These are phyloP conservation scores for Primulina huaijiensis DNA, from an alignment of 257 asterid genomes.

Conservation along the genomic window DNA sequence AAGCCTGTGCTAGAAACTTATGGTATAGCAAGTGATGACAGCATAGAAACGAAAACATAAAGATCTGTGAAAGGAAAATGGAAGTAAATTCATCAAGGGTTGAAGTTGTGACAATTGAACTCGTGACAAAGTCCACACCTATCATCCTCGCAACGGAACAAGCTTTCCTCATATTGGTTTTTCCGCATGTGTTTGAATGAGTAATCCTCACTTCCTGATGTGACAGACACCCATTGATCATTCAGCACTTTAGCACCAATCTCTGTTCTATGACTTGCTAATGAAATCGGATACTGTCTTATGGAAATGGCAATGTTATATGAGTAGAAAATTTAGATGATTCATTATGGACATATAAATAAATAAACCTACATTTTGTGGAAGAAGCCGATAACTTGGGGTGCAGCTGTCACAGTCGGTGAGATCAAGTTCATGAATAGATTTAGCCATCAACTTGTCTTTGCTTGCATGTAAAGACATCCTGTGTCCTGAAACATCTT, in stretches of 20 bases:
- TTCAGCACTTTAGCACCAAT: conserved; percentile 74
- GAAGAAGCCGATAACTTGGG: conserved; percentile 92
- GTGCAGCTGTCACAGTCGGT: conserved; percentile 81
- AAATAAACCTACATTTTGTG: conserved; percentile 65
- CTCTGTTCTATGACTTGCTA: conserved; percentile 68
- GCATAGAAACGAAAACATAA: conserved; percentile 1
- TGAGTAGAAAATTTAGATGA: conserved; percentile 28
- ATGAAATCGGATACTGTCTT: conserved; percentile 72
- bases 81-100: conserved; percentile 13
- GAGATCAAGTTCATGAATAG: conserved; percentile 96
- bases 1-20: conserved; percentile 6
- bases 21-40: conserved; percentile 18
- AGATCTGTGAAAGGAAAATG: conserved; percentile 14
- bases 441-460: conserved; percentile 68
- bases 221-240: conserved; percentile 94
- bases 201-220: conserved; percentile 98
- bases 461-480: conserved; percentile 52
- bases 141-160: conserved; percentile 96
- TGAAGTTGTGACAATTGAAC: conserved; percentile 19
- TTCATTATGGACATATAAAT: conserved; percentile 19
- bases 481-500: conserved; percentile 59
- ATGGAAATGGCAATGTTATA: conserved; percentile 31
- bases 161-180: conserved; percentile 95
- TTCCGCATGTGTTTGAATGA: conserved; percentile 96
- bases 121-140: conserved; percentile 45